These are phyloP conservation scores for Cystoderma amianthinum DNA, from an alignment of 768 basidiomycete species.

Conservation along the genomic window DNA sequence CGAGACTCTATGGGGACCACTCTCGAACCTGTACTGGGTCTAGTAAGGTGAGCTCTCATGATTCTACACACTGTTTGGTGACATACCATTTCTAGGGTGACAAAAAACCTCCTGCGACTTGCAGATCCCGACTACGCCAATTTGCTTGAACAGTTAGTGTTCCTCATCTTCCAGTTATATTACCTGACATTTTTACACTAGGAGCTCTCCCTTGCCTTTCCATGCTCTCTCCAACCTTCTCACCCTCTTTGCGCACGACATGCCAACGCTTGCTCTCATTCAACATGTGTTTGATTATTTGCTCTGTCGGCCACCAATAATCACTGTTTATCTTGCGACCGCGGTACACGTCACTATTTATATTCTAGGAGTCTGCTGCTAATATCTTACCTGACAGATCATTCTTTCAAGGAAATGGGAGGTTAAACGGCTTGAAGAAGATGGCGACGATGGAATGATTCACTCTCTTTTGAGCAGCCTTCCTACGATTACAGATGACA, in stretches of 20 bases:
- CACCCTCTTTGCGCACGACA: constrained; percentile 89
- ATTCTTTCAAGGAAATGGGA: constrained; percentile 68
- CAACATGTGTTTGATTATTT: constrained; percentile 92
- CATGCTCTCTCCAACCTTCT: constrained; percentile 87
- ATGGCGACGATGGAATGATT: constrained; percentile 78
- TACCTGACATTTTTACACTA: constrained; percentile 20
- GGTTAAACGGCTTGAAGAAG: constrained; percentile 50
- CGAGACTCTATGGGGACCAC: constrained; percentile 86
- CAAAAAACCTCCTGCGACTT: constrained; percentile 65
- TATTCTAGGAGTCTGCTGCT: not conserved
- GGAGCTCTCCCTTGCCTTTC: constrained; percentile 76
- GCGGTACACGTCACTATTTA: constrained; percentile 41
- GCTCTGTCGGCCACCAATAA: constrained; percentile 74
- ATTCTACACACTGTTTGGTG: not conserved
- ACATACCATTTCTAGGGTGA: constrained; percentile 37
- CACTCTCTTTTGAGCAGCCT: constrained; percentile 67
- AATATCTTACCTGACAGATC: constrained; percentile 36
- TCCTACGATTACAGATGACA: constrained; percentile 47
- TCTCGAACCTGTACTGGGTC: constrained; percentile 79
- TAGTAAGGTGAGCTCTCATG: constrained; percentile 47
- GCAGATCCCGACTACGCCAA: constrained; percentile 65
- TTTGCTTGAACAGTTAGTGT: constrained; percentile 58
- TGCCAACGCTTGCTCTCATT: constrained; percentile 82
- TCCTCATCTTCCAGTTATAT: not conserved
- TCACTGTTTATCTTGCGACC: constrained; percentile 74